phyloP scores from a whole-genome alignment of 2,329 filamentous ascomycete genomes.

The Calonectria crousiana region DNA sequence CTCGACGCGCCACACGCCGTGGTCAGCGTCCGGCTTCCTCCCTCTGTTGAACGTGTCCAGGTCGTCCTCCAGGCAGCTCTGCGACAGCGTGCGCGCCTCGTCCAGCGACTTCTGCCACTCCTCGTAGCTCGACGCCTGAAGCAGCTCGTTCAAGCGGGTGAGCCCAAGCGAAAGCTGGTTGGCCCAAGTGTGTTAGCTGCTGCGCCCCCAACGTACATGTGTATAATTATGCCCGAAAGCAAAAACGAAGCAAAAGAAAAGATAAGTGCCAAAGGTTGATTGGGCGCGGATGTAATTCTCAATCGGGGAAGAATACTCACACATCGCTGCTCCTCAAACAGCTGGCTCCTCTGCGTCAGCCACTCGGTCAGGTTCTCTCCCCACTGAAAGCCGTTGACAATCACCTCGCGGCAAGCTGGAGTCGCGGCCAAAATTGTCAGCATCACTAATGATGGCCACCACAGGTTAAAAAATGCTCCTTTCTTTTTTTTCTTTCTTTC shows the following conservation, averaged over 20 bases:
- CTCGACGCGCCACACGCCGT: conserved; percentile 26
- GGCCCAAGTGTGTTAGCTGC: background rate
- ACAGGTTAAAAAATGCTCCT: conserved; percentile 28
- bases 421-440: conserved; percentile 37
- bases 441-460: conserved; percentile 27
- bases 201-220: background rate
- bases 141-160: conserved; percentile 25
- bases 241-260: background rate
- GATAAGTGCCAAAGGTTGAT: background rate
- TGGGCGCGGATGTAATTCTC: background rate
- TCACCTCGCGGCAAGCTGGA: conserved; percentile 33
- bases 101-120: conserved; percentile 35
- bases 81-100: conserved; percentile 14
- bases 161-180: conserved; percentile 36
- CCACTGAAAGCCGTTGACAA: conserved; percentile 37
- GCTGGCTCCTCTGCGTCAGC: conserved; percentile 30
- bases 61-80: conserved; percentile 32
- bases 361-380: conserved; percentile 38
- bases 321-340: conserved; percentile 38
- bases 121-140: conserved; percentile 31
- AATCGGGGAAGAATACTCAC: conserved; percentile 16
- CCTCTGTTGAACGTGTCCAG: conserved; percentile 31
- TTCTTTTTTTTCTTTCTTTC: background rate
- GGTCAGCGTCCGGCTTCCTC: background rate
- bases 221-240: background rate